Percentiles rank a stretch among this genome's conserved stretches.
Evolutionary conservation across 106 monocot genomes (phyloP).

Genomic region (Amphibolis antarctica): DNA sequence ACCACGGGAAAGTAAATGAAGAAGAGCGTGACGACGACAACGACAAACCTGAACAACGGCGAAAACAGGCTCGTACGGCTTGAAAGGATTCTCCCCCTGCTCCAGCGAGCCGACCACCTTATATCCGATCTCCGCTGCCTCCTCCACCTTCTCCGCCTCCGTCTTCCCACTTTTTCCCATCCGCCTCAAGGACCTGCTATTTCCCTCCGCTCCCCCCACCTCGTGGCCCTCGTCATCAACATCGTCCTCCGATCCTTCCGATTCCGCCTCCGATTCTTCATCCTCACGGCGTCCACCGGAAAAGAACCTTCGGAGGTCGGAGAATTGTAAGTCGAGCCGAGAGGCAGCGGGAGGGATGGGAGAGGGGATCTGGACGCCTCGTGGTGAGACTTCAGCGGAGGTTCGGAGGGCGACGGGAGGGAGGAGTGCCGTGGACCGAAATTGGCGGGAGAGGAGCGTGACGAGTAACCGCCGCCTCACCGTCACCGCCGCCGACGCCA

Average conservation of each 20-base stretch:
- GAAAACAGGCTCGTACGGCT: constrained; percentile 70
- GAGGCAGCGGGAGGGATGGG: background rate
- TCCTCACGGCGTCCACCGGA: background rate
- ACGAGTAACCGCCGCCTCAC: background rate
- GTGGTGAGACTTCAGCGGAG: background rate
- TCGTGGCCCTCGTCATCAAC: constrained; percentile 14
- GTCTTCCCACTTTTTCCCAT: constrained; percentile 44
- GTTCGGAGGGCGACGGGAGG: background rate
- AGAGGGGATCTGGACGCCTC: background rate
- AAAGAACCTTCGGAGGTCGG: background rate
- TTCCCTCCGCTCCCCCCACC: constrained; percentile 14
- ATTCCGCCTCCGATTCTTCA: constrained; percentile 1
- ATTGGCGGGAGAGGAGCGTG: background rate
- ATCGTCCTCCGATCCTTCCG: constrained; percentile 9
- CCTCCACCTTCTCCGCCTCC: constrained; percentile 48
- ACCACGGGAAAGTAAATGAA: background rate
- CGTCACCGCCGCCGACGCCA: background rate
- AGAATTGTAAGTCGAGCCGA: background rate
- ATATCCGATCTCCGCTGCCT: constrained; percentile 76
- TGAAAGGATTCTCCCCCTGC: constrained; percentile 62
- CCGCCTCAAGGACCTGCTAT: constrained; percentile 9
- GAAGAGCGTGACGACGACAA: background rate
- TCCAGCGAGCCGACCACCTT: constrained; percentile 61
- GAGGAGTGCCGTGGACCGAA: background rate
- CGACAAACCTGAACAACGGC: constrained; percentile 78